Conservation (phyloP, 1,284 basidiomycete genomes). For the Boletus austroedulis region DNA sequence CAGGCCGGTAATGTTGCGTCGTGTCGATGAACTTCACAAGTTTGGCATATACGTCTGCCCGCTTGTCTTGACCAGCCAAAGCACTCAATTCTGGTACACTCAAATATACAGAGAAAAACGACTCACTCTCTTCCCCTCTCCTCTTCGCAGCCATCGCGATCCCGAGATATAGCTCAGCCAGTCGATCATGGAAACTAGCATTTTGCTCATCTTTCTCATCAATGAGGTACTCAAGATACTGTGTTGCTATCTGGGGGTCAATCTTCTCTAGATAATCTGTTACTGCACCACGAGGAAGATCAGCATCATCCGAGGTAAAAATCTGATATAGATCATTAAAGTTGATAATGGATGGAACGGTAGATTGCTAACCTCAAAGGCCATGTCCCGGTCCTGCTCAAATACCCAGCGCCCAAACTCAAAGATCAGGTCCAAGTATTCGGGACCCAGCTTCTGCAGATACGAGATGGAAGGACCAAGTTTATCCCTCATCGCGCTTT, state of each 20-base stretch:
- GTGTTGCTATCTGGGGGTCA: conserved; percentile 63
- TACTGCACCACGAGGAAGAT: conserved; percentile 76
- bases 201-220: conserved; percentile 68
- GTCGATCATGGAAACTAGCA: conserved; percentile 78
- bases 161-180: conserved; percentile 81
- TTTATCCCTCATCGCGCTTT: conserved; percentile 76
- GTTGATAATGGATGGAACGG: neutral
- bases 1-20: conserved; percentile 73
- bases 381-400: conserved; percentile 66
- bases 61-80: conserved; percentile 36
- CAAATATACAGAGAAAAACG: neutral
- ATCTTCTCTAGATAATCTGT: conserved; percentile 76
- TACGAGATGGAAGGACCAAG: conserved; percentile 85
- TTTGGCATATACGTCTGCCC: conserved; percentile 57
- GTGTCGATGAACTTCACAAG: conserved; percentile 76
- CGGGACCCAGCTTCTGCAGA: conserved; percentile 85
- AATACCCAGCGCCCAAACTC: conserved; percentile 84
- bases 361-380: conserved; percentile 59
- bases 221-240: conserved; percentile 89
- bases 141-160: conserved; percentile 58
- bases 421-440: conserved; percentile 78
- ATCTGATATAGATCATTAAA: conserved; percentile 61
- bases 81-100: neutral
- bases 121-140: conserved; percentile 53
- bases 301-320: conserved; percentile 92